These are phyloP conservation scores for Termitomyces sp. DNA, from an alignment of 768 basidiomycete genomes.

Conservation along the genomic window DNA sequence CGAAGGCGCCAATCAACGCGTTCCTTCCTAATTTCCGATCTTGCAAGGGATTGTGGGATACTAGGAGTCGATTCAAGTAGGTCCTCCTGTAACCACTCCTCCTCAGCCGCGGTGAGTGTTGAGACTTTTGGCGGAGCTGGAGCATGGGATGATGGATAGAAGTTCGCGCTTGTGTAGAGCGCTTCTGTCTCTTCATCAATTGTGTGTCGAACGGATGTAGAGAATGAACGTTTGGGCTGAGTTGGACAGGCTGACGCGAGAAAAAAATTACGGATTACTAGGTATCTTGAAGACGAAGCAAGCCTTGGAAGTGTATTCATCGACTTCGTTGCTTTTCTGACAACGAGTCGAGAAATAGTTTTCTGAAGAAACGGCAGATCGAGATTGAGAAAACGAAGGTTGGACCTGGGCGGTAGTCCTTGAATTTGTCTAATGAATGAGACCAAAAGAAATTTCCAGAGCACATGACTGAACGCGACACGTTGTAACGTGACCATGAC, in stretches of 20 bases:
- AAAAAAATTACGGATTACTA: slow-evolving; percentile 15
- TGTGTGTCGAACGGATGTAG: slow-evolving; percentile 2
- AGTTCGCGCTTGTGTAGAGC: slow-evolving; percentile 7
- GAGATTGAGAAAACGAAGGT: neutral
- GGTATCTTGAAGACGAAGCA: slow-evolving; percentile 7
- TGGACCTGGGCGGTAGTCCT: neutral
- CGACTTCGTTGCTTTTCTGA: slow-evolving; percentile 9
- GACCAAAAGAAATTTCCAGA: neutral
- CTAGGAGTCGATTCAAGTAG: slow-evolving; percentile 1
- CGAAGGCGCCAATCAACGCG: slow-evolving; percentile 64
- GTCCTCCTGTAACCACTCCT: slow-evolving; percentile 34
- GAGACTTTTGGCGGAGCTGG: neutral
- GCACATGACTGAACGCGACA: neutral
- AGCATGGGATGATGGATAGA: neutral
- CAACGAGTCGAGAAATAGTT: slow-evolving; percentile 2
- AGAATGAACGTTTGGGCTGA: slow-evolving; percentile 8
- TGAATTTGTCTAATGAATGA: neutral
- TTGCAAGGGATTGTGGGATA: slow-evolving; percentile 5
- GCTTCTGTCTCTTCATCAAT: slow-evolving; percentile 11
- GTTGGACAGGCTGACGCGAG: slow-evolving; percentile 13
- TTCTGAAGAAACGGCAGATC: slow-evolving; percentile 9
- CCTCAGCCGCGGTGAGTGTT: slow-evolving; percentile 25
- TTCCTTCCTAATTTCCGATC: slow-evolving; percentile 13
- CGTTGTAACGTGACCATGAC: neutral
- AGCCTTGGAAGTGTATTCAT: slow-evolving; percentile 6